A percentile compares a stretch with the other conserved stretches of the same genome.
Conservation (phyloP, 768 basidiomycete species). For the Neoboletus magnificus region DNA sequence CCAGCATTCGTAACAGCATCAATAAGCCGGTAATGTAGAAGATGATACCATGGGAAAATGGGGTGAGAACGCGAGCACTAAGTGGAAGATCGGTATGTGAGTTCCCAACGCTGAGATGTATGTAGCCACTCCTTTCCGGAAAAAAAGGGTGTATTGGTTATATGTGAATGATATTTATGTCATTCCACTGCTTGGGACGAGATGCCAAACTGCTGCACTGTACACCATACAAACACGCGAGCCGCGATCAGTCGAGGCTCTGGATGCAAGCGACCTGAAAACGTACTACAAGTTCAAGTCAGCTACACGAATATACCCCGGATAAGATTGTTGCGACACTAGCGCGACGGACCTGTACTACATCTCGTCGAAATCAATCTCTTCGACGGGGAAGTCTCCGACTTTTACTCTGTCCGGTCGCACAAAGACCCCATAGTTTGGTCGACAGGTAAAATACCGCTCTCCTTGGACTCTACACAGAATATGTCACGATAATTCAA, state of each 20-base stretch:
- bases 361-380: slow-evolving; percentile 73
- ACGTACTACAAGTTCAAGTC: not conserved
- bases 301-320: not conserved
- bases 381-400: slow-evolving; percentile 86
- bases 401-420: slow-evolving; percentile 75
- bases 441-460: slow-evolving; percentile 77
- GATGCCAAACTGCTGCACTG: not conserved
- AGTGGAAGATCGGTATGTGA: not conserved
- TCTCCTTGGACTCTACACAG: slow-evolving; percentile 70
- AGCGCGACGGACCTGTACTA: slow-evolving; percentile 24
- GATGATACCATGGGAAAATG: not conserved
- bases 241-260: not conserved
- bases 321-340: not conserved
- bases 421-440: slow-evolving; percentile 83
- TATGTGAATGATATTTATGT: not conserved
- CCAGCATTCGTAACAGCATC: not conserved
- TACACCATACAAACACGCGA: too few species aligned
- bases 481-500: not conserved
- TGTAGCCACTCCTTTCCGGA: not conserved
- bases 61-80: not conserved
- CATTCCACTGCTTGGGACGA: not conserved
- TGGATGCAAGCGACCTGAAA: not conserved
- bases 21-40: not conserved
- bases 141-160: not conserved
- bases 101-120: not conserved